Base-by-base conservation (phyloP, 2,329 filamentous ascomycete genomes). In the Hypoxylon sp. region DNA sequence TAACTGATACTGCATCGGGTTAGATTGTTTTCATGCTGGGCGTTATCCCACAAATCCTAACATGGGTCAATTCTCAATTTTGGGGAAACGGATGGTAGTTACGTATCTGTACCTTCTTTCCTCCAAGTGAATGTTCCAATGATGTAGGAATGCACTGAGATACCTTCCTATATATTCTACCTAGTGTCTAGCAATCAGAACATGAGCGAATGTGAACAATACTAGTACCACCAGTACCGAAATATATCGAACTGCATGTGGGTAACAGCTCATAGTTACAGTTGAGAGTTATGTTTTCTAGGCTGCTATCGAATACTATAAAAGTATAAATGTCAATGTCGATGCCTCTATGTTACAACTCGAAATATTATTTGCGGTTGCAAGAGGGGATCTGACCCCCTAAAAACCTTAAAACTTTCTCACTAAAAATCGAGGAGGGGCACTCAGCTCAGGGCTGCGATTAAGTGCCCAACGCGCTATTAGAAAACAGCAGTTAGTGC, bases 1-100 rank as follows among this genome's bases (percentile, higher is more conserved):
- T 17, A 58, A 45, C 19, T 25, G 41, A 23, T 63, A 53, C 69
- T 41, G 25, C 48, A 63, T 65, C 30, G 9, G 65, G 60, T 62
- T 64, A 68, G 68, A 46, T 25, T 30, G 11, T 19, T 21, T 46
- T 52, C 21, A 48, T 48, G 45, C 28, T 51, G 19, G 19, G 13
- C 34, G 46, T 55, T 25, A 45, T 21, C 34, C 53, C 25, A 59
- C 32, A 52, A 38, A 60, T 60, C 58, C 28, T 14, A 21, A 61
- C 4, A 38, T 56, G 60, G 60, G 51, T 46, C 32, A 53, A 48
- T 23, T 52, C 51, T 52, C 52, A 23, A 17, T 34, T 60, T 60
- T 53, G 30, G 23, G 23, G 56, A 32, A 43, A 51, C 17, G 23
- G 14, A 43, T 23, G 25, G 43, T 36, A 49, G 34, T 32, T 38